A percentile compares a stretch with the other conserved stretches of the same genome.
These are phyloP conservation scores for Yamadazyma spencermartinsiae DNA, from an alignment of 1,139 yeast species.

Conservation along the genomic window DNA sequence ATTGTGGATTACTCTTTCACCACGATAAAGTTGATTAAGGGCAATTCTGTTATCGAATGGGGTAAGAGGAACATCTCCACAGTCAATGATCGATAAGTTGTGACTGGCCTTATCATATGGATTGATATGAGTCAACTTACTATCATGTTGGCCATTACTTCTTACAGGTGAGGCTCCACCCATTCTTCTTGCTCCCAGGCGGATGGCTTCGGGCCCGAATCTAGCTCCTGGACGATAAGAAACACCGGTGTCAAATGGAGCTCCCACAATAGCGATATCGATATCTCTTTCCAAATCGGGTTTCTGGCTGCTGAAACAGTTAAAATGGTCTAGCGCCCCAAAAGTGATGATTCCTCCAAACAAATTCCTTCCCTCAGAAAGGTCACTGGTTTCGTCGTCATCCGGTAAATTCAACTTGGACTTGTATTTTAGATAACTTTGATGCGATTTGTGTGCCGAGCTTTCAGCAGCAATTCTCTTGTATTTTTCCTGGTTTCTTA, in stretches of 20 bases:
- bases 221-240: conserved; percentile 33
- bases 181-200: conserved; percentile 29
- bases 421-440: conserved; percentile 20
- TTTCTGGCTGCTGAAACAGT: conserved; percentile 32
- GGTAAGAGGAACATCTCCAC: conserved; percentile 58
- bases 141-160: conserved; percentile 22
- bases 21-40: conserved; percentile 53
- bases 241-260: conserved; percentile 33
- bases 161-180: conserved; percentile 38
- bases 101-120: conserved; percentile 29
- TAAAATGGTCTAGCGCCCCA: conserved; percentile 40
- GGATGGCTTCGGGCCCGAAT: conserved; percentile 29
- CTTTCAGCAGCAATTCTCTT: not conserved
- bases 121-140: conserved; percentile 21
- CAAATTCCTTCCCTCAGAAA: conserved; percentile 20
- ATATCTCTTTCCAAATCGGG: conserved; percentile 16
- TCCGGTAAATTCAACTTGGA: conserved; percentile 31
- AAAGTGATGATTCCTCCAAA: conserved; percentile 50
- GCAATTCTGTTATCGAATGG: conserved; percentile 58
- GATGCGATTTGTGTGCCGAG: conserved; percentile 14
- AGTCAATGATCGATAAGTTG: conserved; percentile 44
- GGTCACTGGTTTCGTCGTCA: conserved; percentile 39
- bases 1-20: conserved; percentile 46
- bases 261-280: conserved; percentile 33
- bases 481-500: conserved; percentile 5